Base-by-base conservation (phyloP, 176 grass and related monocot species). In the Rhynchospora pubera region DNA sequence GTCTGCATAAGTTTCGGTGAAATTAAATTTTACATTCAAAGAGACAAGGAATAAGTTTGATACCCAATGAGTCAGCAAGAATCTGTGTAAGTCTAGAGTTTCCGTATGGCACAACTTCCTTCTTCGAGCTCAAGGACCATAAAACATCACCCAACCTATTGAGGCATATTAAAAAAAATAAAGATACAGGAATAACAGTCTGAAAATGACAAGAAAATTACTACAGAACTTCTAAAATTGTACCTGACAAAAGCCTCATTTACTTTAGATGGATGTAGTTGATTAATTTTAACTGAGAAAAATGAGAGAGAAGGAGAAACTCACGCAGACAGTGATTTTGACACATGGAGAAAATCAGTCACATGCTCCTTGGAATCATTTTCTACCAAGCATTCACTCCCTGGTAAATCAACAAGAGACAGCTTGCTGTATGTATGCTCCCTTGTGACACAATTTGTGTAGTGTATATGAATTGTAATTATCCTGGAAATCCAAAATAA, bases 321-420 rank as follows among this genome's bases (percentile, higher is more conserved):
- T 94, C 89, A 98, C 95, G 87, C 95, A 65, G 90, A 98, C 91
- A 98, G 90, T 83, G 95, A 98, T 63, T 91, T 94, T 47, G 95
- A 98, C 65, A 98, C 92, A 79, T 98, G 95, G 76, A 98, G 88
- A 85, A 91, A 90, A 72, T 91, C 92, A 62, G 95, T 98, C 61
- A 94, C 70, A 82, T 93, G 88, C 75, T 98, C 95, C 67, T 88
- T 89, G 44, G 82, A 91, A 84, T 86, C 85, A 91, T 94, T 91
- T 81, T 94, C 92, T 85, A 91, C 79, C 34, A 92, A 64, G 78
- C 88, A 87, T 82, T 97, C 95, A 79, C 95, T 97, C 81, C 88
- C 87, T 77, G 95, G 92, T 72, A 97, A 91, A 91, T 97, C 95
- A n/a, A 97, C 89, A 66, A 97, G 79, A 88, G 92, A 97, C 57